Evolutionary conservation across 139 green algal species (phyloP), one percentile per base, ranked within the genome.

Genomic region (Axilococcus clingmanii): DNA sequence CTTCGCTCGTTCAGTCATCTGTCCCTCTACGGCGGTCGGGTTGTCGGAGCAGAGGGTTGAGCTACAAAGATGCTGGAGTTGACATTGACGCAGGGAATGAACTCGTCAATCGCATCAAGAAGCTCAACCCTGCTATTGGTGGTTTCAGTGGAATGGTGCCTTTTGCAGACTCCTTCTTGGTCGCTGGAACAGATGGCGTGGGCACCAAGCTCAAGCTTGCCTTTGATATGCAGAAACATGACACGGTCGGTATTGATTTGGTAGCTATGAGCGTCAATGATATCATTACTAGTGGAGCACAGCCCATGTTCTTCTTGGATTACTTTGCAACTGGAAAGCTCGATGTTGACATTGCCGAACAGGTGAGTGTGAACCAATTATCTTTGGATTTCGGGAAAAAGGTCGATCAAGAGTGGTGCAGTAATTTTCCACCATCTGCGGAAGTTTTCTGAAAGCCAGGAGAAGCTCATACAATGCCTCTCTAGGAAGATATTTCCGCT

Each of bases 131-230:
- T 23, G 70, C 55, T 55, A 95, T 98, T 23, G 92, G 92, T 15
- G 91, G 91, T 48, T 98, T 98, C 59, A 86, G 78, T 32, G 91
- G 91, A 23, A 66, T 97, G 41, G 92, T 94, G 25, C 91, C 91
- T 2, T 98, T 98, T 62, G 91, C 80, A 19, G 91, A 98, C 59
- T 84, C 69, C 1, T 98, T 85, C 59, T 64, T 98, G 4, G 91
- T 98, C 27, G 81, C 89, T 15, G 91, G 91, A 55, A 98, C 91
- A 6, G 91, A 98, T 56, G 91, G 91, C 28, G 91, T 98, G 4
- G 91, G 91, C 48, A 98, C 91, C 36, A 98, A 98, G 71, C 84
- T 98, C 0, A 97, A 96, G 73, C 75, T 98, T 12, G 91, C 91
- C 0, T 98, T 98, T 48, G 87, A 95, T 31, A 74, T 97, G 69